These are phyloP conservation scores for Tetraselmis striata DNA, from an alignment of 139 green algal genomes.

Conservation along the genomic window DNA sequence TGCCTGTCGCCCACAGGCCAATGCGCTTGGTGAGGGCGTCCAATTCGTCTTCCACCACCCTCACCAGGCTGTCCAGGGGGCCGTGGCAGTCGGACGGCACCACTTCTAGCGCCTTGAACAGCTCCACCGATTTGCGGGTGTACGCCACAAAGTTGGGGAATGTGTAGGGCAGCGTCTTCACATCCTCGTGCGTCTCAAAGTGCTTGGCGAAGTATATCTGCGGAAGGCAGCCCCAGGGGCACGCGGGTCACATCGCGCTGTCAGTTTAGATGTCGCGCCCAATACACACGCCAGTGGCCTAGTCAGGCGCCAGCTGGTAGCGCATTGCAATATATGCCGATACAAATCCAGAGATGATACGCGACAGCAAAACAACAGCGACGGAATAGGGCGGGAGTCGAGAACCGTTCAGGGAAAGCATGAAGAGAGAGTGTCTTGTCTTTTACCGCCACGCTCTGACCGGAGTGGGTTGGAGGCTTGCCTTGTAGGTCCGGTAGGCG, in stretches of 20 bases:
- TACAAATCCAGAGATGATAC: too few relatives aligned
- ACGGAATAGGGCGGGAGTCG: too few relatives aligned
- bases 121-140: neutral
- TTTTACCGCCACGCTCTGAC: neutral
- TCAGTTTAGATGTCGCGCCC: too few relatives aligned
- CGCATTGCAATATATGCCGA: too few relatives aligned
- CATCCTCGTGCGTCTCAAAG: neutral
- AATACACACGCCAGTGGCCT: too few relatives aligned
- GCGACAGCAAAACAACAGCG: too few relatives aligned
- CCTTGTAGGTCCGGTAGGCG: neutral
- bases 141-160: neutral
- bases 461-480: neutral
- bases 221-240: neutral
- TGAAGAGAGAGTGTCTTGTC: neutral
- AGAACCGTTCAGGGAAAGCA: neutral
- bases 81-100: neutral
- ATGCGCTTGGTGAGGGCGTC: neutral
- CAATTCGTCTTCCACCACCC: neutral
- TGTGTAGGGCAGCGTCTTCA: neutral
- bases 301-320: too few relatives aligned
- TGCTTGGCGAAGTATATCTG: neutral
- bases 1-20: neutral
- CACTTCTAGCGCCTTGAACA: neutral
- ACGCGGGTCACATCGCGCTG: neutral
- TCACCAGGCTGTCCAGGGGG: neutral